phyloP scores from a whole-genome alignment of 1,284 basidiomycete genomes.

The Papiliotrema terrestris region DNA sequence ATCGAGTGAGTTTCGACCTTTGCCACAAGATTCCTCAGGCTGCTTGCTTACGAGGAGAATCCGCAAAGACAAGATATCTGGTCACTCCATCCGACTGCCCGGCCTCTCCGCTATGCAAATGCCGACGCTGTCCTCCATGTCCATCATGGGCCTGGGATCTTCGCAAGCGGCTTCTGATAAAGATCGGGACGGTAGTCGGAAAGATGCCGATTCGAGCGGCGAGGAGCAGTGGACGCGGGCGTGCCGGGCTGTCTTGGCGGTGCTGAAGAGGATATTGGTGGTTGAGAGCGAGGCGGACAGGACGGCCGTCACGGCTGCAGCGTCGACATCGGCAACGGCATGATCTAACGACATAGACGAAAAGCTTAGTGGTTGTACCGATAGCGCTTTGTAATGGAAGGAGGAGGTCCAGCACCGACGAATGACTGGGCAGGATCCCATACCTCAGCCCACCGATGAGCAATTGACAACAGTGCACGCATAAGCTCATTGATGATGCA shows the following conservation, averaged over 20 bases:
- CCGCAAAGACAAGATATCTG: constrained; percentile 90
- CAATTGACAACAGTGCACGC: too few species aligned
- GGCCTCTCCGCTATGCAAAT: constrained; percentile 65
- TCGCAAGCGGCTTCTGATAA: background rate
- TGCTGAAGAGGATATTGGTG: constrained; percentile 63
- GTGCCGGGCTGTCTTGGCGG: constrained; percentile 81
- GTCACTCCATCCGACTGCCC: constrained; percentile 76
- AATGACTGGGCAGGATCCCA: too few species aligned
- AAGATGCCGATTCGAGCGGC: constrained; percentile 15
- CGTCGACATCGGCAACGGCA: background rate
- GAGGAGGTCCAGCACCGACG: too few species aligned
- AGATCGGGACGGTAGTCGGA: constrained; percentile 2
- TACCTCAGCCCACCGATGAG: too few species aligned
- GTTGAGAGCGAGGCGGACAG: constrained; percentile 45
- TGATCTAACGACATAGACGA: too few species aligned
- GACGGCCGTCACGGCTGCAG: constrained; percentile 2
- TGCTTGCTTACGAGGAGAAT: constrained; percentile 56
- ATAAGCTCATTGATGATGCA: background rate
- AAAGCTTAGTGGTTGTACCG: too few species aligned
- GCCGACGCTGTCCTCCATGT: constrained; percentile 41
- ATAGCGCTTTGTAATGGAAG: too few species aligned
- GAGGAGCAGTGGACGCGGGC: constrained; percentile 96
- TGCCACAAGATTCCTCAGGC: constrained; percentile 5
- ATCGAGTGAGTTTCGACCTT: constrained; percentile 35
- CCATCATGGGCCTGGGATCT: constrained; percentile 40